Percentiles rank a stretch among this genome's conserved stretches.
These are phyloP conservation scores for Celoporthe dispersa DNA, from an alignment of 2,329 filamentous ascomycete species.

Conservation along the genomic window DNA sequence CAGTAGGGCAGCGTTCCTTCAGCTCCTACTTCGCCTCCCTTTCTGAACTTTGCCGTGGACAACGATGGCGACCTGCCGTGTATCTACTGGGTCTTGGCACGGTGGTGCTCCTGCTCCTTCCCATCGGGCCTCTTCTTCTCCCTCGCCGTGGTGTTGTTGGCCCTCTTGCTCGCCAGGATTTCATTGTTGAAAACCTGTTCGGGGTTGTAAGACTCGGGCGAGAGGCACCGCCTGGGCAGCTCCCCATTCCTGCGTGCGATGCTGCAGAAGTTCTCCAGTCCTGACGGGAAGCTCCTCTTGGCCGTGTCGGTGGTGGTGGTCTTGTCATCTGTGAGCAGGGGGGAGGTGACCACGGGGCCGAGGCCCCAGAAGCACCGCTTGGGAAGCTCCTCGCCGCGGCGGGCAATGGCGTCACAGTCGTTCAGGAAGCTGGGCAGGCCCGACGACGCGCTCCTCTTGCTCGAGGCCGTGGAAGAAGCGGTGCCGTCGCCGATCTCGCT, in stretches of 20 bases:
- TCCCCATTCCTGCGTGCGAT: neutral
- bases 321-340: no score
- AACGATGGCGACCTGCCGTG: neutral
- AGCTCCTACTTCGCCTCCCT: no score
- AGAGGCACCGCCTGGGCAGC: neutral
- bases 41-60: no score
- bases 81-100: neutral
- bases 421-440: neutral
- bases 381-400: neutral
- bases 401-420: neutral
- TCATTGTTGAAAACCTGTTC: neutral
- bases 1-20: no score
- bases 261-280: neutral
- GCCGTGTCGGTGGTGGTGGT: neutral
- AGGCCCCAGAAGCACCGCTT: neutral
- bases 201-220: neutral
- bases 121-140: neutral
- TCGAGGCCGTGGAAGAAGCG: neutral
- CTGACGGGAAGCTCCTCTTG: neutral
- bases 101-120: neutral
- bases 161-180: neutral
- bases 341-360: neutral
- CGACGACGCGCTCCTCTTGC: neutral
- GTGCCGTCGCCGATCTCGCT: no score
- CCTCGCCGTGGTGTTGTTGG: neutral